Evolutionary conservation across 768 basidiomycete genomes (phyloP).

Genomic region (Tylopilus intermedius): DNA sequence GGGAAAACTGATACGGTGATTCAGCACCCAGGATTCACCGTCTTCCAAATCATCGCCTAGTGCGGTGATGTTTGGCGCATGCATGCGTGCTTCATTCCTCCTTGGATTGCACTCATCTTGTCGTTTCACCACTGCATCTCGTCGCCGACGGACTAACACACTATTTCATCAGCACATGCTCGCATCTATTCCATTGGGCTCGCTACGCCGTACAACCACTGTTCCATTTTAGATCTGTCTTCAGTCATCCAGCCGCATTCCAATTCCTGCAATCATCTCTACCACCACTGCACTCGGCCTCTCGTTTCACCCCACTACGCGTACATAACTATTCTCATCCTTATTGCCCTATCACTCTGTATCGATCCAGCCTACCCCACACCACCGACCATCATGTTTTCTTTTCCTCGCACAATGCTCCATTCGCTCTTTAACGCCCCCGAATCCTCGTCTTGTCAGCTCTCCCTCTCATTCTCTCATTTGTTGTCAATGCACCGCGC

Average conservation of each 20-base stretch:
- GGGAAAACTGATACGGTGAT: conserved; percentile 40
- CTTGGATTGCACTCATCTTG: neutral
- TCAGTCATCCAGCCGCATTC: conserved; percentile 18
- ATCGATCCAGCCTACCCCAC: conserved; percentile 20
- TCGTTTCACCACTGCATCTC: conserved; percentile 4
- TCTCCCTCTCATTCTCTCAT: conserved; percentile 5
- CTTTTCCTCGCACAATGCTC: conserved; percentile 17
- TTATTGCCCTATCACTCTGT: conserved; percentile 26
- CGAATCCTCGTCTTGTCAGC: conserved; percentile 18
- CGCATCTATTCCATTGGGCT: conserved; percentile 20
- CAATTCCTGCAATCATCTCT: conserved; percentile 11
- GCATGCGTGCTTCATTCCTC: conserved; percentile 1
- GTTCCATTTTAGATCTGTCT: conserved; percentile 21
- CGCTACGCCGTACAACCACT: conserved; percentile 12
- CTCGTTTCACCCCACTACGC: conserved; percentile 8
- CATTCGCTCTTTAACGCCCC: conserved; percentile 5
- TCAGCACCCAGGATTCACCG: neutral
- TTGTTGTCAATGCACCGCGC: conserved; percentile 14
- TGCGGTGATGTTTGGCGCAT: conserved; percentile 5
- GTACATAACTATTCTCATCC: conserved; percentile 25
- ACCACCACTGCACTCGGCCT: neutral
- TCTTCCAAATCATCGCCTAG: neutral
- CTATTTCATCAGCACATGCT: conserved; percentile 26
- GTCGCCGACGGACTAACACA: conserved; percentile 11
- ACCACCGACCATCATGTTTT: conserved; percentile 4